Evolutionary conservation across 768 basidiomycete genomes (phyloP), one percentile per base, ranked within the genome.

Genomic region (Boletus rubescentipes): DNA sequence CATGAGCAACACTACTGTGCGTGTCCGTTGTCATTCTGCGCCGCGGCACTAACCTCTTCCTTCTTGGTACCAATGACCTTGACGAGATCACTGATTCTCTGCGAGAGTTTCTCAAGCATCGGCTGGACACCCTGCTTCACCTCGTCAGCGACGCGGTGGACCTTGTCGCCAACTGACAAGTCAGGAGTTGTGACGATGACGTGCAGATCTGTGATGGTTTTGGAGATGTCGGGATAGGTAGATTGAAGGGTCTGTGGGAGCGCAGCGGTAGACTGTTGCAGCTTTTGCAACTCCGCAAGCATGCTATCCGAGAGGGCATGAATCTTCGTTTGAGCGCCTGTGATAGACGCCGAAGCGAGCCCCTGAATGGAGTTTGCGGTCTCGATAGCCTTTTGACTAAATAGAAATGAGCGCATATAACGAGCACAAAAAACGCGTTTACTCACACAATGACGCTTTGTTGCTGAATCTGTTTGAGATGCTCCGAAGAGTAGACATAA

Each of bases 381-480:
- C 45, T 83, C 83, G 3, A 81, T 80, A 3, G 88, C 89, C 54
- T 79, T 80, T 76, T 90, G 85, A 49, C 87, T 89, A 54, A 7
- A 46, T 18, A 15, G 9, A 9, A 20, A 39, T 65, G 14, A 56
- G 49, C 18, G 46, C 44, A 53, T 44, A 41, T 38, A 58, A 20
- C 11, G 21, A 51, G 41, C 35, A 8, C 5, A 23, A 53, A 32
- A 36, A n/a, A 35, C 18, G 31, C 14, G 16, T 46, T 12, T 23
- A 73, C 85, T 42, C 72, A 89, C 84, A 88, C 79, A 41, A 89
- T 69, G 44, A 71, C 77, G 53, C 75, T 87, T 60, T 91, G 89
- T 16, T 76, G 74, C 61, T 85, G 85, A 38, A 90, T 71, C 57
- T 87, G 81, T 54, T 83, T 86, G 63, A 89, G 68, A 62, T 90